Conservation (phyloP, 768 basidiomycete genomes). For the Kwoniella botswanensis region DNA sequence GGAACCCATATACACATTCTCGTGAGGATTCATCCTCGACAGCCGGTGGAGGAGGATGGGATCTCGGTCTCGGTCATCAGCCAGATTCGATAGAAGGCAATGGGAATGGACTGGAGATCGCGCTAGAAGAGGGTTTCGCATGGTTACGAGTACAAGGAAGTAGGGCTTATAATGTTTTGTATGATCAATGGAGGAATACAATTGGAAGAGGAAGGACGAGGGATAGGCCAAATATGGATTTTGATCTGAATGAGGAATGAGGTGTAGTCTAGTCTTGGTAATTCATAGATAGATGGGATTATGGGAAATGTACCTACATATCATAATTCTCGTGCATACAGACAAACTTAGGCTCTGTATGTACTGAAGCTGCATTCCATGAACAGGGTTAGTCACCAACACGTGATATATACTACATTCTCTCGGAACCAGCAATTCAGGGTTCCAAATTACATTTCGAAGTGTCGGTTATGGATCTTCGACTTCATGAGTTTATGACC, state of each 20-base stretch:
- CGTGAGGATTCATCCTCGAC: slow-evolving; percentile 26
- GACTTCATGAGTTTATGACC: no score
- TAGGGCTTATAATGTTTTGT: slow-evolving; percentile 14
- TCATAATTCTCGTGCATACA: no score
- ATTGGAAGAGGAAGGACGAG: background rate
- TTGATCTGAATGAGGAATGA: background rate
- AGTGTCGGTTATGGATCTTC: no score
- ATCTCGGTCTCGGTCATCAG: slow-evolving; percentile 17
- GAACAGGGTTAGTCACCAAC: no score
- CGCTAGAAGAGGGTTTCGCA: slow-evolving; percentile 41
- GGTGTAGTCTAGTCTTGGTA: background rate
- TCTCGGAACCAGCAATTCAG: no score
- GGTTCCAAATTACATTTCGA: no score
- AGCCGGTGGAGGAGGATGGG: slow-evolving; percentile 36
- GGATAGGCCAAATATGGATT: slow-evolving; percentile 1
- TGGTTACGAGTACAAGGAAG: slow-evolving; percentile 31
- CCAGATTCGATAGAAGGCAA: slow-evolving; percentile 20
- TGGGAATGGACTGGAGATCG: slow-evolving; percentile 44
- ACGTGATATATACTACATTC: no score
- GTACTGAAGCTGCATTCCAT: no score
- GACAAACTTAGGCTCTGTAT: no score
- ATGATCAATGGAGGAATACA: background rate
- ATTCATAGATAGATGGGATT: slow-evolving; percentile 1
- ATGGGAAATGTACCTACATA: background rate
- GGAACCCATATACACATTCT: slow-evolving; percentile 12